Base-by-base conservation (phyloP, 2,329 filamentous ascomycete species). In the Hypoxylon sp. region DNA sequence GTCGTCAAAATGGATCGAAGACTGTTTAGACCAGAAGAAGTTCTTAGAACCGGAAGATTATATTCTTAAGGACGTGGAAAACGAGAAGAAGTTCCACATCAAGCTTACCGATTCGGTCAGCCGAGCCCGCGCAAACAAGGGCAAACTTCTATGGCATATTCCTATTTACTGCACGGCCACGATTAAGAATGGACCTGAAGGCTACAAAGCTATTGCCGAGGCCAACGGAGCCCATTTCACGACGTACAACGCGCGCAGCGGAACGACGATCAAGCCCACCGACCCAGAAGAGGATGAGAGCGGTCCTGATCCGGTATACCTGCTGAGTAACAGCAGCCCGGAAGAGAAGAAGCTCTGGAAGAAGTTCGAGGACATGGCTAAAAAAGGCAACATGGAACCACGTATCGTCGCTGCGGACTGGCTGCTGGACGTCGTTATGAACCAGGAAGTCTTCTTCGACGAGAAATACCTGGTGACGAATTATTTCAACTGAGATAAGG, bases 351-450 rank as follows among this genome's bases (percentile, higher is more conserved):
- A 81, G 57, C 73, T 96, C 47, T 97, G 92, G 90, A 75, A 79
- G 9, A 85, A 84, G 52, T 99, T 99, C 69, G 79, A 84, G 47
- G 83, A 89, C 41, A 86, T 96, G 82, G 92, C 90, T 2, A 75
- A 79, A 56, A 87, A 86, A 61, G 87, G 89, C 32, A 87, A 90
- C 66, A 91, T 93, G 81, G 81, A 86, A 60, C 87, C 92, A 2
- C 80, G 89, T 43, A 86, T 99, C 29, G 91, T 97, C 16, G 82
- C 82, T 35, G 83, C 89, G 2, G 92, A 99, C 67, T 99, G 94
- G 94, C 71, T 99, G 63, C 75, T 99, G 49, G 88, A 92, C 65
- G 86, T 91, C 52, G 90, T 91, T 3, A 93, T 99, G 89, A 85
- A 83, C 63, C 94, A 99, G 73, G 80, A 91, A 70, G 75, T 94